Evolutionary conservation across 371 early-diverging fungal genomes (phyloP).

Genomic region (Mucor indicus): DNA sequence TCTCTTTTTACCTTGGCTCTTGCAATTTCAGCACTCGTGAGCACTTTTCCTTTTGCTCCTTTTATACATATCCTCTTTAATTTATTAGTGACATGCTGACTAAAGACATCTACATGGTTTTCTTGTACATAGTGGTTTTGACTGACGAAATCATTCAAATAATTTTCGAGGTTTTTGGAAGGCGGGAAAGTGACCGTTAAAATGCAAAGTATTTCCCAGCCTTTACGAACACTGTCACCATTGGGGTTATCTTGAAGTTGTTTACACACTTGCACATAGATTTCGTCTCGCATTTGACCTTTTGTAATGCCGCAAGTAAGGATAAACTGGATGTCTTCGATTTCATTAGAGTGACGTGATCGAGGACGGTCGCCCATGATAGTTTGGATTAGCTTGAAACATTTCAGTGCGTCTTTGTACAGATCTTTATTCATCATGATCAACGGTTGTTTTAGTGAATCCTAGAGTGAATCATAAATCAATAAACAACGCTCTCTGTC

Average conservation of each 20-base stretch:
- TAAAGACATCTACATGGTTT: slow-evolving; percentile 54
- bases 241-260: slow-evolving; percentile 84
- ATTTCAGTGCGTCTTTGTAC: slow-evolving; percentile 81
- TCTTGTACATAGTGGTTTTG: slow-evolving; percentile 33
- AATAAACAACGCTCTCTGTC: no score
- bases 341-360: slow-evolving; percentile 25
- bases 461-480: slow-evolving; percentile 31
- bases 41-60: slow-evolving; percentile 81
- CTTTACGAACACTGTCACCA: neutral
- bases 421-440: slow-evolving; percentile 74
- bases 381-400: slow-evolving; percentile 82
- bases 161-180: slow-evolving; percentile 84
- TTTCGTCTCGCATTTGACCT: slow-evolving; percentile 88
- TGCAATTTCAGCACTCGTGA: slow-evolving; percentile 76
- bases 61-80: slow-evolving; percentile 72
- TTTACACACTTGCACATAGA: slow-evolving; percentile 92
- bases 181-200: slow-evolving; percentile 86
- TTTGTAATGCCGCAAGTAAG: slow-evolving; percentile 73
- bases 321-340: slow-evolving; percentile 71
- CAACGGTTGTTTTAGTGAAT: slow-evolving; percentile 75
- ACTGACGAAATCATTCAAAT: slow-evolving; percentile 66
- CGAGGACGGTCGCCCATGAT: slow-evolving; percentile 77
- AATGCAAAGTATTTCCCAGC: slow-evolving; percentile 83
- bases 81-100: slow-evolving; percentile 62
- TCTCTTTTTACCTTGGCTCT: slow-evolving; percentile 56